Base-by-base conservation (phyloP, 2,329 filamentous ascomycete species). In the Zymoseptoria pseudotritici region DNA sequence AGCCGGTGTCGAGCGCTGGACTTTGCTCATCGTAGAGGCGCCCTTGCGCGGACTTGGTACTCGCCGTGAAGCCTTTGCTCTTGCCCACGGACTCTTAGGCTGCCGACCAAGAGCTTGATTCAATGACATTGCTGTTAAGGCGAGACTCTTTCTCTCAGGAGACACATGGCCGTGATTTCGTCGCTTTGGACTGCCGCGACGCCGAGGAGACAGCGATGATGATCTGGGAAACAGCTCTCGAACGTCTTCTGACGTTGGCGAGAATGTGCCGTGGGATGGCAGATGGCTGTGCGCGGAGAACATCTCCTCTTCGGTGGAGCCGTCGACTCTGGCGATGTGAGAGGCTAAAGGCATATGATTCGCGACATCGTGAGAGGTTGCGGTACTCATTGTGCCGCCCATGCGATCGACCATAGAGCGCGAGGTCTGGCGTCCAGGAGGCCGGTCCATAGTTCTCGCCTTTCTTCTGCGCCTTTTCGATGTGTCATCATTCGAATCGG, bases 161-260 rank as follows among this genome's bases (percentile, higher is more conserved):
- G 54, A 36, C 36, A 46, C 17, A n/a, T 46, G 13, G 22, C 50
- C 22, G 9, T 20, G 46, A 26, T 57, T 20, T 13, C 17, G 52
- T 20, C 51, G 51, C 31, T 55, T 29, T 10, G 55, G 20, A 10
- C 13, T 31, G 56, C 42, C 56, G 13, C 22, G 50, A 7, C 60
- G 54, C 13, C 53, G 29, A 46, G 67, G 65, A 6, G 65, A 66
- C 1, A 69, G 62, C 0, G 69, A 71, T 2, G 69, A 70, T 0
- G 61, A 57, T 53, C 69, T 59, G 10, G 70, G 70, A 19, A 71
- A 72, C 1, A 71, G 59, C 19, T 68, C 61, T 8, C 66, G 62
- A 4, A 72, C 61, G 20, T 70, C 61, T 36, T 66, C 60, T 6
- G 70, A 71, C 0, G 58, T 54, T 6, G 65, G 61, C 4, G 63